Evolutionary conservation across 164 flowering plant genomes (phyloP), one percentile per base, ranked within the genome.

Genomic region (Brasenia schreberi): DNA sequence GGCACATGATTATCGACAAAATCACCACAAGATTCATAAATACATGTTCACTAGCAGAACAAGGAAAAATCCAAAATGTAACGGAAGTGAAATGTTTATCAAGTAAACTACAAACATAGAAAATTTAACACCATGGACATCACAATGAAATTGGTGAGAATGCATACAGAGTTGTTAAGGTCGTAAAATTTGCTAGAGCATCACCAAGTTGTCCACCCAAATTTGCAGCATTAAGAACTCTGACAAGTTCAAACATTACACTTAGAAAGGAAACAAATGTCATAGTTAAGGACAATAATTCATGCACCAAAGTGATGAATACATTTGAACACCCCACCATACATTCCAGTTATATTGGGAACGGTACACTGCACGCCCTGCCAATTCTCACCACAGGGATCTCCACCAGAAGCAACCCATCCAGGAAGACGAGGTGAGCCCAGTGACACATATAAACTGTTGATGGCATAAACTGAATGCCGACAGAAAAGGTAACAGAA

Each of bases 321-420:
- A 23, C 2, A 23, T 23, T 23, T 23, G 27, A 23, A 23, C 53
- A 45, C 7, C 11, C 53, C 5, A 58, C 19, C 88, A 63, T 88
- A 89, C 97, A 91, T 72, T 76, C 61, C 78, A 0, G 91, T 87
- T 58, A 95, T 79, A 75, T 92, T 88, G n/a, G 94, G 67, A 73
- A 65, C 76, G 19, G 81, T 89, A 72, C 97, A 92, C 11, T 64
- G 68, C 16, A 95, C 89, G 0, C 99, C 97, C 74, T 81, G 86
- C 99, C 99, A 95, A n/a, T 45, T 33, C 43, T 85, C 90, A 12
- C 65, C 70, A 73, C 99, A 95, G 0, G 99, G 99, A 78, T 95
- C 97, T 44, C 93, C 96, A 67, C 90, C 99, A 65, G 65, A 49
- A 18, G 83, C 73, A 65, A 80, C 33, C 97, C 97, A 95, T 56